Evolutionary conservation across 768 basidiomycete genomes (phyloP), one percentile per base, ranked within the genome.

Genomic region (Jaapia argillacea): DNA sequence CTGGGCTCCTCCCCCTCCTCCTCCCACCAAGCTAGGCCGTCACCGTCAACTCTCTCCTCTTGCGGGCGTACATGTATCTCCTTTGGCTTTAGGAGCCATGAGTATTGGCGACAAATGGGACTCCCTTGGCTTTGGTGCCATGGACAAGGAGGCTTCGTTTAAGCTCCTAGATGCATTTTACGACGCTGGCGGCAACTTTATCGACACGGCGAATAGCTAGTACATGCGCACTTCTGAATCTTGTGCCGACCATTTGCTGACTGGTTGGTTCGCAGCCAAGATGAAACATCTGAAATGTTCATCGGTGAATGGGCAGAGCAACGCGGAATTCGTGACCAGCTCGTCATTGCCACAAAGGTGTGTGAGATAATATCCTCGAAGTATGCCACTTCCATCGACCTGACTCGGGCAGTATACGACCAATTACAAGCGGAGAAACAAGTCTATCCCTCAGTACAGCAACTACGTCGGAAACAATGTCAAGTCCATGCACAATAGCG

Each of bases 401-500:
- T 22, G 20, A 38, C 21, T 21, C 24, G 5, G 2, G 14, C 23
- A 63, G 59, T 64, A 61, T 43, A 46, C 58, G 5, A 46, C 48
- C 22, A 48, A 51, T 33, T 59, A 40, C 44, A 57, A 57, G 28
- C 42, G 43, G 5, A 39, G 38, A 3, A 41, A 54, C 6, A 33
- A 45, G 14, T 18, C 42, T 6, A 41, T 60, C 40, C 42, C 46
- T 55, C 33, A 61, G 57, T 49, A 60, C 43, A 36, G 66, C 55
- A 68, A 73, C 58, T 71, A 63, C 48, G 47, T 47, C 14, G 69
- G 71, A 7, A 73, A 72, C 58, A 50, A 57, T 48, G 46, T 58
- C 42, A 69, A 69, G 51, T 56, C 51, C 1, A 43, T 68, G 36
- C 49, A 46, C 26, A 18, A 62, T 36, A 63, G 58, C 4, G 53